A percentile compares a stretch with the other conserved stretches of the same genome.
Evolutionary conservation across 2,329 filamentous ascomycete species (phyloP).

Genomic region (Metarhizium guizhouense): DNA sequence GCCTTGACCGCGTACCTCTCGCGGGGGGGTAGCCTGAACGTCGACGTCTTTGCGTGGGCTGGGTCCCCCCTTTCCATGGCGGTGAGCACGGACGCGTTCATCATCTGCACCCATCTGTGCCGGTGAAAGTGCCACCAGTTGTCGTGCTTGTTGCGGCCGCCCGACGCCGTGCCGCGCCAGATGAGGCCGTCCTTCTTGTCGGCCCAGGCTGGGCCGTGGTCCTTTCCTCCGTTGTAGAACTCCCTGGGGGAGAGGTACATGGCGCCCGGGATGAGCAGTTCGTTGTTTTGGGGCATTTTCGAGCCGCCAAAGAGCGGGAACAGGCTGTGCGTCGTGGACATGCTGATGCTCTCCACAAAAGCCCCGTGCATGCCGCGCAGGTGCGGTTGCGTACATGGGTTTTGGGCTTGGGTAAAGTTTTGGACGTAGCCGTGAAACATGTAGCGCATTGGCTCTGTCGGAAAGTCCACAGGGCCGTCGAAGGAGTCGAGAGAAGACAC

Average conservation of each 20-base stretch:
- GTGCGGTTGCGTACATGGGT: conserved; percentile 46
- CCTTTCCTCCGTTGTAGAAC: conserved; percentile 40
- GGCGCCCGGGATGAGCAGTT: conserved; percentile 52
- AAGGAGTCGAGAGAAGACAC: conserved; percentile 14
- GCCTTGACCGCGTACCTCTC: too few relatives aligned
- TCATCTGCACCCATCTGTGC: conserved; percentile 43
- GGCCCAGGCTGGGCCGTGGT: conserved; percentile 40
- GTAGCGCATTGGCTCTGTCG: not conserved
- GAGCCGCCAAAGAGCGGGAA: conserved; percentile 51
- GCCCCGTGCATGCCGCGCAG: conserved; percentile 40
- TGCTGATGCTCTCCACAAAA: conserved; percentile 40
- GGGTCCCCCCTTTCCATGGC: conserved; percentile 14
- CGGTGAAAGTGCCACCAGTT: conserved; percentile 55
- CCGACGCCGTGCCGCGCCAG: conserved; percentile 51
- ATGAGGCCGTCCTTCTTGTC: conserved; percentile 39
- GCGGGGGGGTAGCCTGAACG: too few relatives aligned
- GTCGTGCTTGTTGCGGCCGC: conserved; percentile 33
- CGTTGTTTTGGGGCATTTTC: conserved; percentile 51
- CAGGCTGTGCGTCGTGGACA: conserved; percentile 40
- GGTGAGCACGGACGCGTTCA: conserved; percentile 44
- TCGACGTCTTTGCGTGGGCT: not conserved
- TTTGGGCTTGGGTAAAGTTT: conserved; percentile 45
- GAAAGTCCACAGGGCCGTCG: conserved; percentile 19
- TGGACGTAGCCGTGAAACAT: conserved; percentile 21
- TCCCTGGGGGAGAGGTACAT: conserved; percentile 48